Conservation (phyloP, 176 grass and related monocot genomes). For the Oryza nivara region DNA sequence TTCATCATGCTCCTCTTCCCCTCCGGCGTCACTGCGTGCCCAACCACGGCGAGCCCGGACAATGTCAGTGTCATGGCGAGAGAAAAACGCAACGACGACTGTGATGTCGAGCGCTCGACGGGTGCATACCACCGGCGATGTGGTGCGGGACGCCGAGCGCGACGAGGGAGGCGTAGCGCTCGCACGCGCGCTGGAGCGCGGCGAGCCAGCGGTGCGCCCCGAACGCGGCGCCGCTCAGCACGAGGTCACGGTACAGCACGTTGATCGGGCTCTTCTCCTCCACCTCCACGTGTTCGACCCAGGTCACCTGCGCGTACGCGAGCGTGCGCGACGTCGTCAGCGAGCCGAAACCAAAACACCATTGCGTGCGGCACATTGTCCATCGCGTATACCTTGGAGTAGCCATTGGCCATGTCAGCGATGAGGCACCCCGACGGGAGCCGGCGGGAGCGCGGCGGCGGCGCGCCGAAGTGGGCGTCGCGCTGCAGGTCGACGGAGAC, state of each 20-base stretch:
- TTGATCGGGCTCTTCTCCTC: conserved; percentile 67
- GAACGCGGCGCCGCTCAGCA: conserved; percentile 81
- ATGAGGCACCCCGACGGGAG: conserved; percentile 92
- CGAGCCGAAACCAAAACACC: background rate
- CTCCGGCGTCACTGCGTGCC: conserved; percentile 62
- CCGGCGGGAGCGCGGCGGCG: conserved; percentile 50
- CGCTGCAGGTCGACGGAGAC: conserved; percentile 70
- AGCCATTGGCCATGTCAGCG: conserved; percentile 83
- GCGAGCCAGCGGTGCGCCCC: conserved; percentile 80
- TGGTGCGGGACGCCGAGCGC: conserved; percentile 44
- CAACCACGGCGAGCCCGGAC: no score
- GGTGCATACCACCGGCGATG: conserved; percentile 51
- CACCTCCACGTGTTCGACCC: conserved; percentile 89
- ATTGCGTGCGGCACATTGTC: no score
- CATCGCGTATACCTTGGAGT: conserved; percentile 64
- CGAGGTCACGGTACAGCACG: conserved; percentile 66
- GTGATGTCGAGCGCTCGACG: no score
- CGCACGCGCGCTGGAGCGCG: conserved; percentile 77
- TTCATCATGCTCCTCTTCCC: conserved; percentile 91
- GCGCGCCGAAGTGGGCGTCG: conserved; percentile 55
- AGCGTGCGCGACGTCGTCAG: background rate
- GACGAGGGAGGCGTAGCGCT: conserved; percentile 67
- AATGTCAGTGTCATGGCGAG: no score
- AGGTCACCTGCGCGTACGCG: conserved; percentile 51
- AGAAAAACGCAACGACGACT: background rate